Evolutionary conservation across 495 filamentous ascomycete genomes (phyloP).

Genomic region (Venustampulla echinocandica): DNA sequence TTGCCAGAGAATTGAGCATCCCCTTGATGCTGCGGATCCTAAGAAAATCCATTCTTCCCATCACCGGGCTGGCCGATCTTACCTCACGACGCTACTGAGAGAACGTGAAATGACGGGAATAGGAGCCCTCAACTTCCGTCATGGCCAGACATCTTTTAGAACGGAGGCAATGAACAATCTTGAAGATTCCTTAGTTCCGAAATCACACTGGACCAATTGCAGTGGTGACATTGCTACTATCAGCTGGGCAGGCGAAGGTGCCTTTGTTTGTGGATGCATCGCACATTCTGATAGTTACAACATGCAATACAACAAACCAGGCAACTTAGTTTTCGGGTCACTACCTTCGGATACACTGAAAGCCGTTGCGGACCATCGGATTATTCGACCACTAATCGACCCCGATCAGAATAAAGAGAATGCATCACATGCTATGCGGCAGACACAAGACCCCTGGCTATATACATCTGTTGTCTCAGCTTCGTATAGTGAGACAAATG

Average conservation of each 20-base stretch:
- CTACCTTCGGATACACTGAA: constrained; percentile 40
- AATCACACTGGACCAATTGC: constrained; percentile 42
- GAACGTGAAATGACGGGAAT: constrained; percentile 15
- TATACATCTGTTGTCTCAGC: constrained; percentile 73
- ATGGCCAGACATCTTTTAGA: constrained; percentile 20
- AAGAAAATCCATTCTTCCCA: too few species aligned
- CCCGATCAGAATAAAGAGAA: constrained; percentile 31
- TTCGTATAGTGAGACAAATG: constrained; percentile 51
- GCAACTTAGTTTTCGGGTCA: constrained; percentile 72
- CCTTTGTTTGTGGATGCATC: constrained; percentile 57
- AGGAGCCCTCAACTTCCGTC: background rate
- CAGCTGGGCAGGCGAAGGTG: constrained; percentile 43
- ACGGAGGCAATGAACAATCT: constrained; percentile 30
- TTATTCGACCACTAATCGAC: constrained; percentile 37
- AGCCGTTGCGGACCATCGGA: constrained; percentile 64
- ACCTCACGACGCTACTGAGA: too few species aligned
- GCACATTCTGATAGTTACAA: constrained; percentile 66
- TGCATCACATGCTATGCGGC: constrained; percentile 45
- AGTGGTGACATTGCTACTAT: constrained; percentile 53
- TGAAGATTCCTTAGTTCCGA: constrained; percentile 37
- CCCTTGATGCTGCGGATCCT: too few species aligned
- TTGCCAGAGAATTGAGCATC: too few species aligned
- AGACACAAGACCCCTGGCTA: constrained; percentile 58
- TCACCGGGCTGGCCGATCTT: too few species aligned
- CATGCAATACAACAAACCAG: constrained; percentile 74